These are phyloP conservation scores for Diaporthe ampelina DNA, from an alignment of 2,329 filamentous ascomycete species.

Conservation along the genomic window DNA sequence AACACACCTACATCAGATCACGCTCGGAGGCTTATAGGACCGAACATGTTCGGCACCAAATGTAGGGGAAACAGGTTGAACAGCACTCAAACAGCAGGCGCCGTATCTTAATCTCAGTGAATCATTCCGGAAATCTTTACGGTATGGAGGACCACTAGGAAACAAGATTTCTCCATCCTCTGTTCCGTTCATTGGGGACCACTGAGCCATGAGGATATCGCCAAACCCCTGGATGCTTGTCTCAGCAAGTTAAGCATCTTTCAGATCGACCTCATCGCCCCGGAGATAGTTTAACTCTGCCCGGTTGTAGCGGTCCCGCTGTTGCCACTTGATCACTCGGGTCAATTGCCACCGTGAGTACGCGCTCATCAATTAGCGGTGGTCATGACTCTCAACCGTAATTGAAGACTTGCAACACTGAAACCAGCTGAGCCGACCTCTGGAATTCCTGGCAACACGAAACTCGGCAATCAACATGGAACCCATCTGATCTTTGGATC, in stretches of 20 bases:
- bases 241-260: background rate
- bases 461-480: constrained; percentile 23
- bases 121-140: background rate
- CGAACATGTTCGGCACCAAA: background rate
- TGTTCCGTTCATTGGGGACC: background rate
- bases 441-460: constrained; percentile 6
- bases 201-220: background rate
- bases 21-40: background rate
- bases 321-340: background rate
- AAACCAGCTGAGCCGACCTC: constrained; percentile 23
- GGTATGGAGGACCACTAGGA: background rate
- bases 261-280: background rate
- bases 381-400: constrained; percentile 19
- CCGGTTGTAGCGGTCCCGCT: background rate
- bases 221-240: background rate
- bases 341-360: constrained; percentile 9
- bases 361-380: background rate
- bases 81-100: too few species aligned
- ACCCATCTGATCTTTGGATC: constrained; percentile 26
- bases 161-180: background rate
- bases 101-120: background rate
- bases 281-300: background rate
- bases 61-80: too few species aligned
- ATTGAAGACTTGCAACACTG: constrained; percentile 9
- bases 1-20: background rate